phyloP scores from a whole-genome alignment of 163 green algal genomes.

The Volvox carteri region DNA sequence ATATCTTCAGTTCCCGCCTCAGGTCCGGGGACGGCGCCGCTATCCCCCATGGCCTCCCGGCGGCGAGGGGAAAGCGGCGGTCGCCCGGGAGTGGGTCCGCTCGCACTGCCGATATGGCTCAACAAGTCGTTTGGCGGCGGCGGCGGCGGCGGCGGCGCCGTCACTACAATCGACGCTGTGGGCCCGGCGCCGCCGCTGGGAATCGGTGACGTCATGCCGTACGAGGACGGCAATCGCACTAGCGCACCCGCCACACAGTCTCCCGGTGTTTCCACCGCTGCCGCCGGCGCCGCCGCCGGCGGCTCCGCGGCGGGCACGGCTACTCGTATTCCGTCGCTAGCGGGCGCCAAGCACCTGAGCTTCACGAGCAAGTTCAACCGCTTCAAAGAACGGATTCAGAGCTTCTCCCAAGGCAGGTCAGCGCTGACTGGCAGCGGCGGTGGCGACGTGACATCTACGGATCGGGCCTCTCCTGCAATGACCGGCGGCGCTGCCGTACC shows the following conservation, averaged over 20 bases:
- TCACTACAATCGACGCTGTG: not conserved
- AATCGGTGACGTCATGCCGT: too few relatives aligned
- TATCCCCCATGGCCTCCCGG: conserved; percentile 5
- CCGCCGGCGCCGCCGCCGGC: not conserved
- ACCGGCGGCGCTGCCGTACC: not conserved
- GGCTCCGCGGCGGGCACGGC: not conserved
- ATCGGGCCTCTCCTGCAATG: too few relatives aligned
- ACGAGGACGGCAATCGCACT: not conserved
- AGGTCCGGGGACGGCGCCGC: not conserved
- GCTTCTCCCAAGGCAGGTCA: not conserved
- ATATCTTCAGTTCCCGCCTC: too few relatives aligned
- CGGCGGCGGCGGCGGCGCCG: not conserved
- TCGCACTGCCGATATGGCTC: not conserved
- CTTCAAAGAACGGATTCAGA: conserved; percentile 12
- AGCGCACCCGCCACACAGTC: not conserved
- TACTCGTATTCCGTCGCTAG: not conserved
- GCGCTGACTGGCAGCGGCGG: not conserved
- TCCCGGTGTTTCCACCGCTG: not conserved
- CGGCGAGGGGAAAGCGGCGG: not conserved
- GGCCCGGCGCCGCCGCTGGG: not conserved
- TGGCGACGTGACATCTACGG: too few relatives aligned
- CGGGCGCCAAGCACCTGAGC: not conserved
- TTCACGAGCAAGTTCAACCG: conserved; percentile 28
- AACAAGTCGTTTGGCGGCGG: not conserved
- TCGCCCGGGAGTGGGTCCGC: not conserved